Evolutionary conservation across 2,329 filamentous ascomycete genomes (phyloP), one percentile per base, ranked within the genome.

Genomic region (Tolypocladium inflatum): DNA sequence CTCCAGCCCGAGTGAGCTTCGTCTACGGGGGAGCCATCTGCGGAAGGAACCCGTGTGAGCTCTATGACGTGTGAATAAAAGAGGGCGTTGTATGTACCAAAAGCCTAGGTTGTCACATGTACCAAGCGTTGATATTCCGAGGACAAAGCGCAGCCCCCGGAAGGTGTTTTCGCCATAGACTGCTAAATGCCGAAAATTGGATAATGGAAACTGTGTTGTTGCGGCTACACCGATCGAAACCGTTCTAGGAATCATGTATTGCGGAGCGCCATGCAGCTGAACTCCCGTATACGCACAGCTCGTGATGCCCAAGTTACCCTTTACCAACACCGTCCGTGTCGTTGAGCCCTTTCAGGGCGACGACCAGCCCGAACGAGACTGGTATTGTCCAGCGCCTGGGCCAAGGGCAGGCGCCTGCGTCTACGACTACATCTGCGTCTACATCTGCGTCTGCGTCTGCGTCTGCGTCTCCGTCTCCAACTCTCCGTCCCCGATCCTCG

Each of bases 1-100:
- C 77, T 99, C 60, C 77, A 80, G 66, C 70, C 78, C 23, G 77
- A 80, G 54, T 74, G 48, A 33, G 19, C 48, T n/a, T 35, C 8
- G 48, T 10, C 15, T 17, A 33, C 15, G 3, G 15, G 9, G 10
- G 30, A 15, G 19, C 19, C 2, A 7, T 37, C 19, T 52, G 7
- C 48, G 2, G 3, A 51, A 13, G 19, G 15, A 11, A 10, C 19
- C 2, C 19, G 19, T 3, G 11, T 13, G 48, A 8, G 48, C 45
- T 3, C n/a, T 5, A 5, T 50, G 26, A 26, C 26, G 15, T n/a
- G 45, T 33, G 26, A 50, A 21, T 39, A 21, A 51, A 13, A 13
- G 19, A 11, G 30, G 33, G 5, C 48, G 19, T 52, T 35, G 30
- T 52, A 52, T 37, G 30, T 30, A 50, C n/a, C 19, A 51, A 52